Conservation (phyloP, 2,329 filamentous ascomycete species). For the Fusarium oxysporum region DNA sequence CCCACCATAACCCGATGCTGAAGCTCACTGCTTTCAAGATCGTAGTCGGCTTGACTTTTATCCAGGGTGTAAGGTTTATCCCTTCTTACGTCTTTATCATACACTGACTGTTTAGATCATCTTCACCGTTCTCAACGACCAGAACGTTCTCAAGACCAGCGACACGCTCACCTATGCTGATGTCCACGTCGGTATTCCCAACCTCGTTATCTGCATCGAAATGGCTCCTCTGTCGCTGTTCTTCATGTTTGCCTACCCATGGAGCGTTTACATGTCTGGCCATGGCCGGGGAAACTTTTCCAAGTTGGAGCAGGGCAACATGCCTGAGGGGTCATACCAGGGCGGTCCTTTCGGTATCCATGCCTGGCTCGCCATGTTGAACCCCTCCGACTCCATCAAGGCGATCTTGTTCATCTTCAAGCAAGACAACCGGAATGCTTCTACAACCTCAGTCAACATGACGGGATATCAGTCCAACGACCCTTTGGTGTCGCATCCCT, state of each 20-base stretch:
- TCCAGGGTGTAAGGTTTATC: slow-evolving; percentile 23
- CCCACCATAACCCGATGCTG: slow-evolving; percentile 32
- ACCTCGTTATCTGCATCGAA: slow-evolving; percentile 32
- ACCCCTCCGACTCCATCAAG: slow-evolving; percentile 27
- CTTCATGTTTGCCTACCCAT: slow-evolving; percentile 36
- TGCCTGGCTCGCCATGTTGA: slow-evolving; percentile 35
- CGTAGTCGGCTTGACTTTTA: slow-evolving; percentile 30
- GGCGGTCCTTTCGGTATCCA: slow-evolving; percentile 27
- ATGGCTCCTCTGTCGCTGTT: slow-evolving; percentile 38
- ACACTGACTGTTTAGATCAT: slow-evolving; percentile 10
- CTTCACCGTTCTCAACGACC: slow-evolving; percentile 33
- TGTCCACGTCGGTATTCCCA: slow-evolving; percentile 38
- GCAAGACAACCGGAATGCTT: background rate
- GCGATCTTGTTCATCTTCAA: slow-evolving; percentile 28
- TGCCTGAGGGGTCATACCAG: slow-evolving; percentile 16
- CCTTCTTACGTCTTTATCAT: rapidly evolving
- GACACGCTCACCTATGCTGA: slow-evolving; percentile 37
- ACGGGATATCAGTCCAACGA: slow-evolving; percentile 12
- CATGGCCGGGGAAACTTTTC: slow-evolving; percentile 15
- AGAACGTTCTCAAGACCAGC: slow-evolving; percentile 15
- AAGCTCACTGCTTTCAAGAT: slow-evolving; percentile 40
- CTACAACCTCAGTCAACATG: slow-evolving; percentile 8
- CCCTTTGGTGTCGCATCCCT: background rate
- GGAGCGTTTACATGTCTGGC: slow-evolving; percentile 27
- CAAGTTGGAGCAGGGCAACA: slow-evolving; percentile 5